A percentile compares a stretch with the other conserved stretches of the same genome.
Conservation (phyloP, 2,329 filamentous ascomycete genomes). For the Exophiala xenobiotica region DNA sequence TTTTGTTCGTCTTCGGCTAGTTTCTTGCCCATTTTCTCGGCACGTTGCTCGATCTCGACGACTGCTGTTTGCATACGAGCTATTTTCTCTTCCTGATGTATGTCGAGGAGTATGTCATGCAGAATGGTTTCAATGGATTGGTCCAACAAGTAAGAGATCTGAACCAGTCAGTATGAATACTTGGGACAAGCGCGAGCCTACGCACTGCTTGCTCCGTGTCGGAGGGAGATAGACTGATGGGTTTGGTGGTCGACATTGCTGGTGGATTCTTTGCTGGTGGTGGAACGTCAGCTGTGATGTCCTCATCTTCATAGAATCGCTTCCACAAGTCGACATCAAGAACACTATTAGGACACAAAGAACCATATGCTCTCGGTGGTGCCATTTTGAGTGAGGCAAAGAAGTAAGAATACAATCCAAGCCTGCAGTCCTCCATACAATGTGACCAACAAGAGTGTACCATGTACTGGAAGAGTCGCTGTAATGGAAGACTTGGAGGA, state of each 20-base stretch:
- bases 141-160: slow-evolving; percentile 50
- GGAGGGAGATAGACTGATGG: slow-evolving; percentile 17
- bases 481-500: no score
- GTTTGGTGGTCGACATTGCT: slow-evolving; percentile 17
- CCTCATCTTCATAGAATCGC: slow-evolving; percentile 20
- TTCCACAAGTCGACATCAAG: slow-evolving; percentile 20
- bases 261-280: slow-evolving; percentile 17
- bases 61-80: slow-evolving; percentile 57
- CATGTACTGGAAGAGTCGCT: neutral
- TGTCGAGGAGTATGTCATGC: slow-evolving; percentile 58
- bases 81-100: slow-evolving; percentile 61
- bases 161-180: slow-evolving; percentile 10
- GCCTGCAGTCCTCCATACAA: no score
- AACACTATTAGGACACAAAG: slow-evolving; percentile 8
- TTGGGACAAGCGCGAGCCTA: neutral
- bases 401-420: no score
- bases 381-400: slow-evolving; percentile 14
- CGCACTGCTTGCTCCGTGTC: slow-evolving; percentile 24
- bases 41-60: slow-evolving; percentile 44
- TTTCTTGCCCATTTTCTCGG: slow-evolving; percentile 35
- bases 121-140: slow-evolving; percentile 60
- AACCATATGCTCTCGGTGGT: slow-evolving; percentile 5
- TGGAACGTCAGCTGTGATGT: slow-evolving; percentile 25
- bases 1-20: slow-evolving; percentile 37
- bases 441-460: neutral